phyloP scores from a whole-genome alignment of 2,329 filamentous ascomycete genomes.

The Colletotrichum euphorbiae region DNA sequence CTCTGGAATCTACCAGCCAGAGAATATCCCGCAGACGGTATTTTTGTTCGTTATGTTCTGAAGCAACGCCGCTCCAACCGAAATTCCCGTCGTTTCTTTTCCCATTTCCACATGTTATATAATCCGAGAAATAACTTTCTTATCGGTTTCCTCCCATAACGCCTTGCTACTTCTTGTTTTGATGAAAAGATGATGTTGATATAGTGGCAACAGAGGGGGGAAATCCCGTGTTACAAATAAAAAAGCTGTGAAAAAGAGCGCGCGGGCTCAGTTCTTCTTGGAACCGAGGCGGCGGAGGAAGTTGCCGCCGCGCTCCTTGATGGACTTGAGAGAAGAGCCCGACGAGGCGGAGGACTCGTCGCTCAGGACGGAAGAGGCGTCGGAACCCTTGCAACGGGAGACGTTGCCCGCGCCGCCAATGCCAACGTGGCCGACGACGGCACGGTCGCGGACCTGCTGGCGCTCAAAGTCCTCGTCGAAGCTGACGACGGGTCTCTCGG shows the following conservation, averaged over 20 bases:
- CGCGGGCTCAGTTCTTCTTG: conserved; percentile 22
- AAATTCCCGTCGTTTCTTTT: neutral
- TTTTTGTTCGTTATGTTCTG: conserved; percentile 46
- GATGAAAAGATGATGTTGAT: neutral
- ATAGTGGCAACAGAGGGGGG: neutral
- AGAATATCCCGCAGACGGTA: conserved; percentile 23
- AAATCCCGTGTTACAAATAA: neutral
- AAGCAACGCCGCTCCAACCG: conserved; percentile 44
- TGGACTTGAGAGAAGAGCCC: conserved; percentile 33
- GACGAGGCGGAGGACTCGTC: conserved; percentile 43
- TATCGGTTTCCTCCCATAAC: conserved; percentile 25
- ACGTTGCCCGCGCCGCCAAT: conserved; percentile 65
- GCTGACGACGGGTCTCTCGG: conserved; percentile 46
- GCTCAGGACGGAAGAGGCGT: conserved; percentile 63
- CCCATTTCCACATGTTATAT: neutral
- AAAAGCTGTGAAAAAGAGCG: neutral
- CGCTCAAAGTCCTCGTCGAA: conserved; percentile 42
- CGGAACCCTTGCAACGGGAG: conserved; percentile 73
- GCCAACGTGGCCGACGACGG: conserved; percentile 39
- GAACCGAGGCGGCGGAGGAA: conserved; percentile 57
- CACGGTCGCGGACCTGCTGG: conserved; percentile 39
- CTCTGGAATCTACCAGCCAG: conserved; percentile 47
- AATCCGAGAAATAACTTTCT: conserved; percentile 14
- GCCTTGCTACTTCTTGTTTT: conserved; percentile 11
- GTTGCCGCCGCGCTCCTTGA: conserved; percentile 44